Evolutionary conservation across 192 early-diverging fungal species (phyloP), one percentile per base, ranked within the genome.

Genomic region (Mortierella hygrophila): DNA sequence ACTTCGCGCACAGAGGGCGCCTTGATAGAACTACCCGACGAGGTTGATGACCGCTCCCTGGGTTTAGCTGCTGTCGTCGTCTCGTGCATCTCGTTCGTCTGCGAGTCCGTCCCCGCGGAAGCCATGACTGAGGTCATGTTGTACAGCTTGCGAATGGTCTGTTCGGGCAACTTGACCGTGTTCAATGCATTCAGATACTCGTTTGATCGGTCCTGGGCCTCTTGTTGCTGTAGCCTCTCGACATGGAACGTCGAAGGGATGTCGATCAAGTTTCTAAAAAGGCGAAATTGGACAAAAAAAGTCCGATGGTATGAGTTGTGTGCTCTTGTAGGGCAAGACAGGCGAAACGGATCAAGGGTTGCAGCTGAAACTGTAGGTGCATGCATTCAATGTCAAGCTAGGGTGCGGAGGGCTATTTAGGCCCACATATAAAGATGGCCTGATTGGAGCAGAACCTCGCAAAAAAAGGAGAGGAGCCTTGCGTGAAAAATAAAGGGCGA

Each of bases 1-100:
- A 86, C 75, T 35, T 86, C 84, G 49, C 84, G 84, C 65, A 86
- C 84, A 2, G 84, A 86, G 6, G 84, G 84, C 13, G 84, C 79
- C 72, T 86, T 86, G 49, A 78, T 55, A 8, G 84, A 86, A 40
- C 70, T 80, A 4, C 83, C 78, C 21, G 83, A 85, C 4, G 84
- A 86, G 1, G 84, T 86, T 0, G 76, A 68, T 20, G 75, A 74
- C 18, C 76, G 23, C 13, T 73, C 70, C 20, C 32, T 71, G 23
- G 40, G 20, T 23, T 47, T 32, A 4, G 65, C 16, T 54, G 73
- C 79, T 9, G 32, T 52, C 1, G 73, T 69, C 4, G 74, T 13
- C 70, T 82, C 81, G 2, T 73, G 71, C 11, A 70, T 75, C 35
- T 65, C 76, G 35, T 70, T 63, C 46, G 54, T 42, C 1, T 71